Evolutionary conservation across 192 early-diverging fungal species (phyloP), one percentile per base, ranked within the genome.

Genomic region (Coemansia asiatica): DNA sequence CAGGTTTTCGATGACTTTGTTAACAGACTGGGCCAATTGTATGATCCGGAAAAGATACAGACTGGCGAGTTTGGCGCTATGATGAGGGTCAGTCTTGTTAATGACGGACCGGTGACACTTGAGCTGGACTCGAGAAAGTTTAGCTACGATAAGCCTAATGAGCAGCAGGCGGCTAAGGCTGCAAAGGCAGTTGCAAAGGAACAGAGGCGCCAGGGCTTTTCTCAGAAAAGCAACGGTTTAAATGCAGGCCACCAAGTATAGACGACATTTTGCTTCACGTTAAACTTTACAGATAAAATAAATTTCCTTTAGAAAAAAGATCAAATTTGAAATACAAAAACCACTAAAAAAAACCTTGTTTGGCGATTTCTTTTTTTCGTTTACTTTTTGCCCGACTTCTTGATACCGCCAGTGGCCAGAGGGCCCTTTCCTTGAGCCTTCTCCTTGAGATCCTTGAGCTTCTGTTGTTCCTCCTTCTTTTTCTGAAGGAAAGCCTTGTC

Each of bases 1-100:
- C 83, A 83, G 44, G 85, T 92, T 74, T 98, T 97, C 77, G 67
- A 85, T 18, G 64, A 67, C 18, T 96, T 98, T 63, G 71, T 98
- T 33, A 74, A 69, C 22, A 84, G 88, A 46, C 55, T 98, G 50
- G 76, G 85, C 25, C 63, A 74, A 56, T 77, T 85, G 6, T 91
- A 94, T 72, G 64, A 84, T 10, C 70, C 86, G 6, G 85, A 82
- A 2, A 83, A 83, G 65, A 88, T 96, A 21, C 90, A 91, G 88
- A 79, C 70, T 0, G 96, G 95, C 6, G 84, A 86, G 61, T 98
- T 98, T 82, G 95, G 95, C 2, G 96, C 92, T 6, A 98, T 97
- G 96, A 98, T 98, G 96, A 66, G 87, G 48, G 96, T 98, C 21
- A 83, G 83, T 13, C 83, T 95, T 73, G 84, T 87, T 10, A 98